Base-by-base conservation (phyloP, 2,329 filamentous ascomycete genomes). In the Calonectria honghensis region DNA sequence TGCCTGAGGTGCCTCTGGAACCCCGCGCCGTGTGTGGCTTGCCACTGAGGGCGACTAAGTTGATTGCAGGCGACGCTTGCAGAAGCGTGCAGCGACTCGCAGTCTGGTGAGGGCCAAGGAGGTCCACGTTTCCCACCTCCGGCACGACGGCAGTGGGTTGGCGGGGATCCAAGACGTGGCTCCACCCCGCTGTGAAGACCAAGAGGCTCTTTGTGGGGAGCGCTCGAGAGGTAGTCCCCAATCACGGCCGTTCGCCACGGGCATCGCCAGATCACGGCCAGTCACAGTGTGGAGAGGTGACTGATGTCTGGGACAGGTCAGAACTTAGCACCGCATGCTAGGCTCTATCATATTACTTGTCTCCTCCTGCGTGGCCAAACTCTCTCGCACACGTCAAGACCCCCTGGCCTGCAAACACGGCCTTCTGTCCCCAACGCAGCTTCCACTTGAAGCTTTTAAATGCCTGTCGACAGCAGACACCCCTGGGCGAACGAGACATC, bases 61-160 rank as follows among this genome's bases (percentile, higher is more conserved):
- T 63, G 32, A 39, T 63, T 63, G 57, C 57, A 59, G 57, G 37
- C 37, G 27, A 41, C 64, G 54, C 64, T 66, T 73, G 70, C 64
- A 73, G 52, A 63, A 63, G 57, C 57, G 57, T 63, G 57, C 57
- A 63, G 57, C 57, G 57, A 63, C 35, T 63, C 31, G 57, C 57
- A 63, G 61, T 45, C 41, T 48, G 61, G 41, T 27, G 39, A 65
- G 59, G 59, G 61, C 45, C 68, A 65, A 48, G 41, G 45, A 61
- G 68, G 41, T 68, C 73, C 73, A 75, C 73, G 68, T 65, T 75
- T 72, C 68, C 68, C 73, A 69, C 73, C 63, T 52, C 52, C 69
- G 57, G 57, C 73, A 72, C 65, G 64, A 72, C 68, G 68, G 68
- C 68, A 54, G 61, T 63, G 71, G 50, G 59, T 54, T 35, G 72